Conservation (phyloP, 108 stramenopile species). For the Fragilaria crotonensis region DNA sequence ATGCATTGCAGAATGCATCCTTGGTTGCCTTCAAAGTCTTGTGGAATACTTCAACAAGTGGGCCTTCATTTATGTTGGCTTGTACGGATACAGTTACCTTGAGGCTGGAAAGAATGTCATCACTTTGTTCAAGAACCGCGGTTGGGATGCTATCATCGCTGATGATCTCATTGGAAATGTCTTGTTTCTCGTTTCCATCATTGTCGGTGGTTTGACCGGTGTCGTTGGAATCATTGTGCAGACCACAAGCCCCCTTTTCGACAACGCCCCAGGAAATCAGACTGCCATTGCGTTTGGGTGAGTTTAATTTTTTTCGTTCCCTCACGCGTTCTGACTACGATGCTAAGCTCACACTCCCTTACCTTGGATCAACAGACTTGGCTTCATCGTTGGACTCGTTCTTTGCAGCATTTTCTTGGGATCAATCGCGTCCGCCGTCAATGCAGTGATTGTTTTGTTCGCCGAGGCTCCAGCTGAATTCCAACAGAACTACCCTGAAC, state of each 20-base stretch:
- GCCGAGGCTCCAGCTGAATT: slow-evolving; percentile 84
- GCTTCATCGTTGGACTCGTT: slow-evolving; percentile 63
- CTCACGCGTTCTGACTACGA: too few relatives aligned
- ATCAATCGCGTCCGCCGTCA: slow-evolving; percentile 74
- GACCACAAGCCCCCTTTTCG: slow-evolving; percentile 30
- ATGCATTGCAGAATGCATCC: slow-evolving; percentile 61
- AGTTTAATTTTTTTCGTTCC: slow-evolving; percentile 18
- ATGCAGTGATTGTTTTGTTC: slow-evolving; percentile 87
- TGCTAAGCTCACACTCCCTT: too few relatives aligned
- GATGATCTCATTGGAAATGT: slow-evolving; percentile 80
- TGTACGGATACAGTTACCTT: slow-evolving; percentile 76
- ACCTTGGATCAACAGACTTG: slow-evolving; percentile 24
- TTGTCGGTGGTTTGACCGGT: slow-evolving; percentile 63
- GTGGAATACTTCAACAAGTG: slow-evolving; percentile 82
- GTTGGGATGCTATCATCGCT: slow-evolving; percentile 89
- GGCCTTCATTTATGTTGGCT: slow-evolving; percentile 74
- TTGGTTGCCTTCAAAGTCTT: slow-evolving; percentile 39
- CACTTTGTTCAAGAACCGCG: slow-evolving; percentile 75
- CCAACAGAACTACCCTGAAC: slow-evolving; percentile 75
- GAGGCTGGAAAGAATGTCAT: slow-evolving; percentile 81
- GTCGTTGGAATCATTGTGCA: slow-evolving; percentile 36
- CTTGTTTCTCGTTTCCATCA: slow-evolving; percentile 39
- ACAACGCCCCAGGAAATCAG: slow-evolving; percentile 22
- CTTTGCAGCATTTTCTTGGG: slow-evolving; percentile 58
- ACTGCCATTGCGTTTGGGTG: slow-evolving; percentile 34